Conservation (phyloP, 1,139 yeast species). For the Scheffersomyces segobiensis region DNA sequence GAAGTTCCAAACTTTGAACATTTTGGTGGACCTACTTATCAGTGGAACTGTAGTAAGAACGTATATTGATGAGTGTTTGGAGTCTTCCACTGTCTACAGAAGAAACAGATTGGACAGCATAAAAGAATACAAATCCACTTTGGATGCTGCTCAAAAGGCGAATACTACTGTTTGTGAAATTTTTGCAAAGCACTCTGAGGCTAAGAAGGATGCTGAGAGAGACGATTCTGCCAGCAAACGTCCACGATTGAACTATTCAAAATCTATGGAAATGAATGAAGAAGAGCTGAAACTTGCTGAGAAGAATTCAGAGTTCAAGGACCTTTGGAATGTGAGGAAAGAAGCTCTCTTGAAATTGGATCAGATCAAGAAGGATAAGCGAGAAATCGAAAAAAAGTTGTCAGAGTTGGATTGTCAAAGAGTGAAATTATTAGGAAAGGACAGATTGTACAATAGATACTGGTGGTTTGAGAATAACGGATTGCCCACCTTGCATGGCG, state of each 20-base stretch:
- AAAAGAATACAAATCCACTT: conserved; percentile 54
- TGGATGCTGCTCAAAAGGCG: conserved; percentile 51
- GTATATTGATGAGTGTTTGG: conserved; percentile 69
- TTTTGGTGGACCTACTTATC: conserved; percentile 58
- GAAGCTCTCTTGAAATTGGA: conserved; percentile 42
- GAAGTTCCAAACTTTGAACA: conserved; percentile 53
- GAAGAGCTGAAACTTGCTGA: conserved; percentile 52
- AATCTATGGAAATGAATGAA: conserved; percentile 45
- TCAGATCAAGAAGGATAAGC: conserved; percentile 46
- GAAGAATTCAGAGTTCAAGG: conserved; percentile 46
- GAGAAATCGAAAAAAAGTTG: conserved; percentile 54
- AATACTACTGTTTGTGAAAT: conserved; percentile 40
- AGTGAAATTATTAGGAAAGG: conserved; percentile 75
- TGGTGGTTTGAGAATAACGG: conserved; percentile 97
- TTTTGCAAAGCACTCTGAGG: conserved; percentile 11
- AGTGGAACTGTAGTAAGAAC: conserved; percentile 61
- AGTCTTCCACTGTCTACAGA: conserved; percentile 60
- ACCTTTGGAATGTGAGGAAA: conserved; percentile 44
- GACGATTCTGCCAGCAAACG: conserved; percentile 12
- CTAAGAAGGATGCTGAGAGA: conserved; percentile 3
- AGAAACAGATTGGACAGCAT: conserved; percentile 69
- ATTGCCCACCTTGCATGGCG: conserved; percentile 57
- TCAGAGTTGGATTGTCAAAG: conserved; percentile 78
- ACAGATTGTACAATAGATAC: conserved; percentile 79
- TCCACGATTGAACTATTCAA: conserved; percentile 29